A percentile compares a stretch with the other conserved stretches of the same genome.
phyloP scores from a whole-genome alignment of 1,284 basidiomycete species.

The Phellinidium pouzarii region DNA sequence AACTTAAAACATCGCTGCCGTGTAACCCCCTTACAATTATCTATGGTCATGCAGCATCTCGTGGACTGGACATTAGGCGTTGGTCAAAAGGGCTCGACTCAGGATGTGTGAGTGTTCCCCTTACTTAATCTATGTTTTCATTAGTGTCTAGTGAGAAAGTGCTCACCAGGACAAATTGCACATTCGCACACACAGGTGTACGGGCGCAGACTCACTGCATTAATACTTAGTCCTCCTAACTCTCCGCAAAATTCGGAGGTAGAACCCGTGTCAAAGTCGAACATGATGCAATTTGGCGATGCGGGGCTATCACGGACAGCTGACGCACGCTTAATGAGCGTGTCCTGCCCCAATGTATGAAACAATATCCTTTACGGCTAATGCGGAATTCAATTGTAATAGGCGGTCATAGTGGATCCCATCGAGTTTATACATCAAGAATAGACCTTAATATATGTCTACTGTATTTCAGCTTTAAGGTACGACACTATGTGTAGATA shows the following conservation, averaged over 20 bases:
- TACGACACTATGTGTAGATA: no score
- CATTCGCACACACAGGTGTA: conserved; percentile 36
- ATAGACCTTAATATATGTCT: no score
- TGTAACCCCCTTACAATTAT: conserved; percentile 73
- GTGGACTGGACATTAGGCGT: conserved; percentile 70
- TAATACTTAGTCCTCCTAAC: conserved; percentile 37
- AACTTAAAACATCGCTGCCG: conserved; percentile 30
- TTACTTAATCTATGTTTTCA: background rate
- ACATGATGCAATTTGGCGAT: conserved; percentile 10
- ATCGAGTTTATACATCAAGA: no score
- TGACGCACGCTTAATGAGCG: conserved; percentile 10
- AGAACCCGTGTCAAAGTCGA: background rate
- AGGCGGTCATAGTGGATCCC: no score
- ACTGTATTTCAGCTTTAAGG: no score
- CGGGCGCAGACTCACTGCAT: conserved; percentile 44
- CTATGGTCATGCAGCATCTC: conserved; percentile 74
- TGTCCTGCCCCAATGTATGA: no score
- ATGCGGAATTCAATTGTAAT: no score
- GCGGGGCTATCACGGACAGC: background rate
- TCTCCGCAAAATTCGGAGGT: background rate
- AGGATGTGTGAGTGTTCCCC: conserved; percentile 52
- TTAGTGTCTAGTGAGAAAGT: background rate
- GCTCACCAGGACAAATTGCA: background rate
- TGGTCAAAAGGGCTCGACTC: conserved; percentile 79
- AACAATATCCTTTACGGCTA: no score